Conservation (phyloP, 2,329 filamentous ascomycete genomes). For the Apiospora marii region DNA sequence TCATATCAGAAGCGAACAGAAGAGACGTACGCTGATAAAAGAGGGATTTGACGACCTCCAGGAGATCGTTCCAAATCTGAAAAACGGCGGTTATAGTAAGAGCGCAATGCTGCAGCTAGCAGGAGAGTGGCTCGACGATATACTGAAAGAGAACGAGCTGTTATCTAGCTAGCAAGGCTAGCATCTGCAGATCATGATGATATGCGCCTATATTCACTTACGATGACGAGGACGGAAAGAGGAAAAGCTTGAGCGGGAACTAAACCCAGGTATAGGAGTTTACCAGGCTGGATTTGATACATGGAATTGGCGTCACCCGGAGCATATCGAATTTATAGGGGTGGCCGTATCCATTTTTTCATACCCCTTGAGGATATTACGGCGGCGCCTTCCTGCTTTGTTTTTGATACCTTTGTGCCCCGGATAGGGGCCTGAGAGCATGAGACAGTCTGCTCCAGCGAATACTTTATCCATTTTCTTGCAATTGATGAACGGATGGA, state of each 20-base stretch:
- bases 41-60: conserved; percentile 84
- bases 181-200: not conserved
- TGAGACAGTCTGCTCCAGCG: conserved; percentile 15
- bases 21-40: conserved; percentile 72
- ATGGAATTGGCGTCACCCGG: conserved; percentile 17
- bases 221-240: conserved; percentile 21
- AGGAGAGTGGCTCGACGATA: conserved; percentile 78
- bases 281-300: conserved; percentile 13
- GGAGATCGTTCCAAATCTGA: conserved; percentile 77
- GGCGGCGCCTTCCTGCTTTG: conserved; percentile 16
- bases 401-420: conserved; percentile 20
- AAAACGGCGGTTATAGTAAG: conserved; percentile 81
- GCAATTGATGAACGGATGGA: conserved; percentile 3
- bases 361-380: not conserved
- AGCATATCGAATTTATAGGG: conserved; percentile 21
- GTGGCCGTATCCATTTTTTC: conserved; percentile 9
- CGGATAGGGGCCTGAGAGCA: not conserved
- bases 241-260: not conserved
- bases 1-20: conserved; percentile 66
- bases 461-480: not conserved
- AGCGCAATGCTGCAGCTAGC: conserved; percentile 79
- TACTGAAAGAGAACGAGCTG: conserved; percentile 72
- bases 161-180: conserved; percentile 49
- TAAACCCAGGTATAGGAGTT: conserved; percentile 21
- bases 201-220: conserved; percentile 25